phyloP scores from a whole-genome alignment of 371 early-diverging fungal species.

The Syncephalastrum racemosum region DNA sequence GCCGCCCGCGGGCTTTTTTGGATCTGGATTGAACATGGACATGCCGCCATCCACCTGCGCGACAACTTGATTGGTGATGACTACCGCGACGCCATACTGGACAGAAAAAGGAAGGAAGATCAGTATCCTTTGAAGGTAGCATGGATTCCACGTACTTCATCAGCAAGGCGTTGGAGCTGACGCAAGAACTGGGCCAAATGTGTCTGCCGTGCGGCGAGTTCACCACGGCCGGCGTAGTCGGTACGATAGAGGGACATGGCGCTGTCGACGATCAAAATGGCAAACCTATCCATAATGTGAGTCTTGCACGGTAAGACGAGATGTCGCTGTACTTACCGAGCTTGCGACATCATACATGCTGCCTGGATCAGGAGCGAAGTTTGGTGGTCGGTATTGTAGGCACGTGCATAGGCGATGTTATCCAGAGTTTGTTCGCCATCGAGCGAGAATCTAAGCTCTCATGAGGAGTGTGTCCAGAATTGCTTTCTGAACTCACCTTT shows the following conservation, averaged over 20 bases:
- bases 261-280: conserved; percentile 95
- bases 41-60: conserved; percentile 96
- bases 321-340: conserved; percentile 30
- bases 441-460: conserved; percentile 60
- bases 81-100: conserved; percentile 51
- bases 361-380: conserved; percentile 90
- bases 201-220: conserved; percentile 97
- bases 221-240: conserved; percentile 98
- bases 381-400: conserved; percentile 99
- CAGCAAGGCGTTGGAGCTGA: conserved; percentile 89
- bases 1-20: conserved; percentile 98
- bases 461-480: not conserved
- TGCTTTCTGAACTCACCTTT: conserved; percentile 47
- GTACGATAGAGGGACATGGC: conserved; percentile 98
- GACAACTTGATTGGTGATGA: conserved; percentile 99
- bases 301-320: not conserved
- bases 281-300: conserved; percentile 51
- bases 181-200: conserved; percentile 95
- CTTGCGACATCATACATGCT: conserved; percentile 96
- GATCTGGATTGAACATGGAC: conserved; percentile 91
- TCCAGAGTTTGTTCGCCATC: conserved; percentile 91
- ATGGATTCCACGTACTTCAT: conserved; percentile 72
- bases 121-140: not conserved
- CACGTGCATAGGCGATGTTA: conserved; percentile 97
- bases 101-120: not conserved